Evolutionary conservation across 192 early-diverging fungal genomes (phyloP).

Genomic region (Coemansia sp.): DNA sequence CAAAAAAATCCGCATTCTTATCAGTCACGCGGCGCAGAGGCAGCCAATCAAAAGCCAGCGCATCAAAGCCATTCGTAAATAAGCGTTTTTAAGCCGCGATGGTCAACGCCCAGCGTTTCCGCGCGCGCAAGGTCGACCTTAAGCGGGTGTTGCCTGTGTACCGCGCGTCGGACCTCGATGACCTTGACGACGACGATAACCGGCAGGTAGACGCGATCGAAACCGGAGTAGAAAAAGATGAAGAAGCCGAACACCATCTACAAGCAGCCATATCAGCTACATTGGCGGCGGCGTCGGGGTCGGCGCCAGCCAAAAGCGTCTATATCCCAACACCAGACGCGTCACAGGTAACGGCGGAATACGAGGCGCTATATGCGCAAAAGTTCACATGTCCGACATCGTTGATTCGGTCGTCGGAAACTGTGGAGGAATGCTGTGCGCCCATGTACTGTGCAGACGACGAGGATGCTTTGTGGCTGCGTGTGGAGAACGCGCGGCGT

Average conservation of each 20-base stretch:
- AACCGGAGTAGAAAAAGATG: slow-evolving; percentile 98
- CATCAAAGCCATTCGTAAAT: not conserved
- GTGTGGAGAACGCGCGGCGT: not conserved
- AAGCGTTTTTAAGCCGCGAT: slow-evolving; percentile 3
- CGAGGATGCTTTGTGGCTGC: slow-evolving; percentile 67
- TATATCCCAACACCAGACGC: slow-evolving; percentile 96
- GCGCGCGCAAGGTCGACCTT: slow-evolving; percentile 85
- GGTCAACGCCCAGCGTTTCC: slow-evolving; percentile 63
- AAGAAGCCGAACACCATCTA: slow-evolving; percentile 91
- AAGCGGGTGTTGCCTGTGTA: slow-evolving; percentile 82
- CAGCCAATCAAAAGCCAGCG: slow-evolving; percentile 7
- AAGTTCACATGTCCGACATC: slow-evolving; percentile 72
- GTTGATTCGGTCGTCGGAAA: slow-evolving; percentile 82
- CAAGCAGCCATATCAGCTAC: slow-evolving; percentile 87
- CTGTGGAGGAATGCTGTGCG: slow-evolving; percentile 84
- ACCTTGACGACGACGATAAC: slow-evolving; percentile 77
- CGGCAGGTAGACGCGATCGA: slow-evolving; percentile 59
- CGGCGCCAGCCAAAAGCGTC: slow-evolving; percentile 56
- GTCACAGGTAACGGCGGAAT: slow-evolving; percentile 65
- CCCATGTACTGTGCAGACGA: slow-evolving; percentile 90
- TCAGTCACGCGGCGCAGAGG: not conserved
- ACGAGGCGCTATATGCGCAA: slow-evolving; percentile 67
- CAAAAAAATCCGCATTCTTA: not conserved
- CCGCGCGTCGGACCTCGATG: slow-evolving; percentile 76
- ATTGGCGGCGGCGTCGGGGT: slow-evolving; percentile 63